Base-by-base conservation (phyloP, 768 basidiomycete species). In the Boletellus sp. region DNA sequence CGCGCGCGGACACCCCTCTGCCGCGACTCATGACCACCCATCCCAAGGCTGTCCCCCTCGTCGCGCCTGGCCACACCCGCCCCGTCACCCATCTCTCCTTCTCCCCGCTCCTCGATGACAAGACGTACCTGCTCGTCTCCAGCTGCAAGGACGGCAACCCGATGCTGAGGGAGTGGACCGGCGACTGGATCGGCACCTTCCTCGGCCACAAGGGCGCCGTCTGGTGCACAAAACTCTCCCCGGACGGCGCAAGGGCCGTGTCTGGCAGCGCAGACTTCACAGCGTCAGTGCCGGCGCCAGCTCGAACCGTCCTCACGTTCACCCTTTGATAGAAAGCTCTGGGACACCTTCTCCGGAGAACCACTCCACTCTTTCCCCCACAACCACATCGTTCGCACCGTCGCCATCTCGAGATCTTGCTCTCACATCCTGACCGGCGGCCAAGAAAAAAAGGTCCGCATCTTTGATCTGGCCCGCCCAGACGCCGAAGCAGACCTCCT, bases 101-200 rank as follows among this genome's bases (percentile, higher is more conserved):
- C 74, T 94, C 93, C 20, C 73, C 83, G 13, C 78, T 90, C 56
- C 82, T 91, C 64, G 79, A 91, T 20, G 94, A 97, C 70, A 80
- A 82, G 55, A 82, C 84, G 38, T 98, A 86, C 70, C 74, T 97
- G 55, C 79, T 99, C 55, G 87, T 97, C 63, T 97, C 94, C 50
- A 89, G 90, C 60, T 98, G 96, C 77, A 99, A 98, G 72, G 96
- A 98, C 77, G 96, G 96, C 31, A 97, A 93, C 61, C 94, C 93
- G 39, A 94, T 95, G 91, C 74, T 96, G 58, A 83, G 93, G 64
- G 88, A 93, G 63, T 95, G 94, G 94, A 90, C 91, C 48, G 95
- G 95, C 31, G 96, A 99, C 70, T 99, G 96, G 96, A 90, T 96
- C 65, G 96, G 96, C 33, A 90, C 88, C 16, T 91, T 90, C 67